A percentile compares a stretch with the other conserved stretches of the same genome.
Evolutionary conservation across 176 grass and related monocot genomes (phyloP).

Genomic region (Carex myosuroides): DNA sequence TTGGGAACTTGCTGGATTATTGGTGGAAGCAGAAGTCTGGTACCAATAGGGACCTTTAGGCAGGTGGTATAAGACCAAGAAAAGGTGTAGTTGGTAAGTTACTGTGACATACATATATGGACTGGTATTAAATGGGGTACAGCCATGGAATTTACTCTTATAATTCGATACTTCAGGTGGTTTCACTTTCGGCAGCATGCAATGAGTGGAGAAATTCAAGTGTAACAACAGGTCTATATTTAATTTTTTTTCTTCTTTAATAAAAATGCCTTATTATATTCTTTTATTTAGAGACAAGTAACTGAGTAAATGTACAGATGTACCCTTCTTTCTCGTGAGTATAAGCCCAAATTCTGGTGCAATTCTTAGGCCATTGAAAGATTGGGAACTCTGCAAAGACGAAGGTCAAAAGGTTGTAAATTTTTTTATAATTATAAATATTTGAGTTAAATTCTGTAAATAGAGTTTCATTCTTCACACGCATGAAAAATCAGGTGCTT

Average conservation of each 20-base stretch:
- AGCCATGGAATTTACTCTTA: background rate
- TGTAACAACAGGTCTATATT: constrained; percentile 63
- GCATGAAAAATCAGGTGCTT: background rate
- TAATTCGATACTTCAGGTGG: constrained; percentile 26
- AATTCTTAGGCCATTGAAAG: constrained; percentile 63
- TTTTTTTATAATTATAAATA: constrained; percentile 7
- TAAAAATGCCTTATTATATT: background rate
- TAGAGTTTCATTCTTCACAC: background rate
- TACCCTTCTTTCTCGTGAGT: constrained; percentile 69
- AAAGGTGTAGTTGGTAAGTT: background rate
- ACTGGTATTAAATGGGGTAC: background rate
- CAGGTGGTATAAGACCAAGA: background rate
- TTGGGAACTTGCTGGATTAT: background rate
- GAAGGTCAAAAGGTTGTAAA: constrained; percentile 44
- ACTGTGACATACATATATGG: background rate
- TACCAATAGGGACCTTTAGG: background rate
- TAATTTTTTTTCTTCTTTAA: background rate
- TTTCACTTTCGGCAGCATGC: constrained; percentile 45
- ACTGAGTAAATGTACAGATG: constrained; percentile 22
- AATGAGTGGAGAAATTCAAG: constrained; percentile 57
- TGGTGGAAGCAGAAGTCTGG: background rate
- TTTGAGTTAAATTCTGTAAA: background rate
- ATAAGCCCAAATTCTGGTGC: constrained; percentile 41
- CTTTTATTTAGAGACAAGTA: constrained; percentile 2
- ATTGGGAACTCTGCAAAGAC: constrained; percentile 48